Percentiles rank a stretch among this genome's conserved stretches.
Conservation (phyloP, 2,329 filamentous ascomycete genomes). For the Scedosporium boydii region DNA sequence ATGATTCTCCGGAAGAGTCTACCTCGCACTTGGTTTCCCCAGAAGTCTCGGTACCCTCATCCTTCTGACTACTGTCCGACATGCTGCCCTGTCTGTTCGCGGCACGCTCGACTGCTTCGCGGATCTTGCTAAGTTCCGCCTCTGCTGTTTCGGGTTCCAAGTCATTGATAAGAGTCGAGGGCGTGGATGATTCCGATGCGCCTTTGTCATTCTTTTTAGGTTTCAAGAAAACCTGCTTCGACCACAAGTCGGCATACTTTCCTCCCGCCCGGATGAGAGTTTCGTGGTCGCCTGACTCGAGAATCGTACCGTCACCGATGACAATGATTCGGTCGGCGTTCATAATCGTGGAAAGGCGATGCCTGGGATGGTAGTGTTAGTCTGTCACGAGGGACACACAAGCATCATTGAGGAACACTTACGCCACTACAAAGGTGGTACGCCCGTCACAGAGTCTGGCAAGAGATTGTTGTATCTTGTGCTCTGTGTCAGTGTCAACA, state of each 20-base stretch:
- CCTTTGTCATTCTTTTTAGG: slow-evolving; percentile 26
- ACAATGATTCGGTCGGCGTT: slow-evolving; percentile 60
- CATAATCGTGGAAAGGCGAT: slow-evolving; percentile 62
- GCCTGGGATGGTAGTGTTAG: slow-evolving; percentile 27
- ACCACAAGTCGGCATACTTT: slow-evolving; percentile 57
- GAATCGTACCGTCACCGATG: slow-evolving; percentile 49
- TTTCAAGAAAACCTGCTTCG: slow-evolving; percentile 48
- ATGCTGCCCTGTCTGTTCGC: slow-evolving; percentile 15
- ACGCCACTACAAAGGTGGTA: slow-evolving; percentile 59
- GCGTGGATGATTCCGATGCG: slow-evolving; percentile 14
- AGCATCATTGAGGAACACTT: slow-evolving; percentile 18
- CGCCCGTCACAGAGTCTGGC: slow-evolving; percentile 47
- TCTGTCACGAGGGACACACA: background rate
- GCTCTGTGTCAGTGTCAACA: slow-evolving; percentile 61
- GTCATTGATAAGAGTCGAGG: slow-evolving; percentile 23
- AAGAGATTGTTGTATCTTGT: slow-evolving; percentile 55
- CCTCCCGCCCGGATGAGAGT: slow-evolving; percentile 48
- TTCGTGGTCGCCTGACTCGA: slow-evolving; percentile 54
- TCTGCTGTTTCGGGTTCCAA: slow-evolving; percentile 24
- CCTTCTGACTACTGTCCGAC: slow-evolving; percentile 12
- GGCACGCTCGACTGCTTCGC: slow-evolving; percentile 11
- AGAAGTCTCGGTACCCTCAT: slow-evolving; percentile 6
- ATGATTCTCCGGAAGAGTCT: slow-evolving; percentile 7
- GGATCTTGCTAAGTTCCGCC: slow-evolving; percentile 24
- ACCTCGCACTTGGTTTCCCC: background rate